A percentile compares a stretch with the other conserved stretches of the same genome.
Conservation (phyloP, 2,329 filamentous ascomycete species). For the Colletotrichum sp. region DNA sequence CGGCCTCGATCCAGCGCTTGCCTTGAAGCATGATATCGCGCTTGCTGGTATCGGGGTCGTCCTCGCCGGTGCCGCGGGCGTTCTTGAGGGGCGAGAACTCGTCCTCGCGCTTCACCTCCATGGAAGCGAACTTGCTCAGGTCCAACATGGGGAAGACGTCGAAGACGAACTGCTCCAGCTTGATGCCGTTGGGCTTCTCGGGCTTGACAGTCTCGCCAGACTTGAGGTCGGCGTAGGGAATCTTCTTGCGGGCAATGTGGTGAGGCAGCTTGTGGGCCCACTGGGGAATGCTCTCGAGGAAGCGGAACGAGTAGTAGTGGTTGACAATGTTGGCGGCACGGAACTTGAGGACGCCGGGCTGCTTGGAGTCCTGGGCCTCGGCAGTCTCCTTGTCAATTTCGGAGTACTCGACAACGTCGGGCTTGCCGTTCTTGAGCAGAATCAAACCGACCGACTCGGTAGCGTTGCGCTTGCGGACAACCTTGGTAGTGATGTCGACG, state of each 20-base stretch:
- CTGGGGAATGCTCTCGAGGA: conserved; percentile 87
- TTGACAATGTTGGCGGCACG: conserved; percentile 99
- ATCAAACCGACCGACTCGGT: conserved; percentile 97
- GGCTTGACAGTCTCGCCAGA: conserved; percentile 86
- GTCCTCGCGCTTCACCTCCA: conserved; percentile 96
- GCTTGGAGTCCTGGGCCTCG: conserved; percentile 83
- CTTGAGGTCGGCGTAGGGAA: conserved; percentile 79
- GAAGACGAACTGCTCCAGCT: conserved; percentile 99
- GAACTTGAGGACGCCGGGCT: conserved; percentile 87
- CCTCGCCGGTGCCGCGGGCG: conserved; percentile 80
- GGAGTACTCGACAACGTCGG: conserved; percentile 97
- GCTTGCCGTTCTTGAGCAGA: conserved; percentile 91
- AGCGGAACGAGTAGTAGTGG: conserved; percentile 97
- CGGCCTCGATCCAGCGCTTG: conserved; percentile 81
- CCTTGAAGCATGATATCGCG: conserved; percentile 90
- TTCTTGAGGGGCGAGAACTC: conserved; percentile 99
- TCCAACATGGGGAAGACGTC: conserved; percentile 93
- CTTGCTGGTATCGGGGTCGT: conserved; percentile 93
- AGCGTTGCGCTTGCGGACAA: conserved; percentile 97
- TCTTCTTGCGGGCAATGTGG: conserved; percentile 98
- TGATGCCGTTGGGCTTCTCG: conserved; percentile 95
- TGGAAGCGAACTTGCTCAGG: conserved; percentile 88
- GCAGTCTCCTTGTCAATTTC: conserved; percentile 92
- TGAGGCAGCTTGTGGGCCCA: conserved; percentile 90
- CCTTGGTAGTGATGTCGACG: conserved; percentile 97